These are phyloP conservation scores for Aspergillus heteromorphus DNA, from an alignment of 495 filamentous ascomycete genomes.

Conservation along the genomic window DNA sequence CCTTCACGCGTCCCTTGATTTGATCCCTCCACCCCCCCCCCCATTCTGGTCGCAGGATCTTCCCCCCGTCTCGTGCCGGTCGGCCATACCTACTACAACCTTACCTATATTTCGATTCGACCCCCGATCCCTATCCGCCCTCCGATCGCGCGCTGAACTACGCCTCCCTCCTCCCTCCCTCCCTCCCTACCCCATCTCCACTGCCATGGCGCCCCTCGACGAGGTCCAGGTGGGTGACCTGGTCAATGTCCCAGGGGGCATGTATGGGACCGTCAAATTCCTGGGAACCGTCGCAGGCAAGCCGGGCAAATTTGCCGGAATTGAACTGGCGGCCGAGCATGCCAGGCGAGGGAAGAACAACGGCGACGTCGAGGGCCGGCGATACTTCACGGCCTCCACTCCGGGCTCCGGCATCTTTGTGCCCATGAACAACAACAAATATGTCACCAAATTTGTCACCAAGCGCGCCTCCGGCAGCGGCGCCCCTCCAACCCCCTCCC, in stretches of 20 bases:
- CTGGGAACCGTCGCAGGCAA: conserved; percentile 83
- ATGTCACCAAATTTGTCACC: conserved; percentile 64
- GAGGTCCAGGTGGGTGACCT: conserved; percentile 77
- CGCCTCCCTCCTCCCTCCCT: too few species aligned
- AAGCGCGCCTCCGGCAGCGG: conserved; percentile 47
- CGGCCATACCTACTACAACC: too few species aligned
- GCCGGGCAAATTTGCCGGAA: conserved; percentile 88
- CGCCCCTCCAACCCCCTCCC: conserved; percentile 58
- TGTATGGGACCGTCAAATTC: conserved; percentile 87
- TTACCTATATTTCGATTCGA: not conserved
- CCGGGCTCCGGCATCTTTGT: conserved; percentile 90
- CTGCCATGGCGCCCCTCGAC: conserved; percentile 35
- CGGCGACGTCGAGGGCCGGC: conserved; percentile 83
- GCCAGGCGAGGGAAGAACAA: conserved; percentile 87
- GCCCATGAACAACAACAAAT: conserved; percentile 77
- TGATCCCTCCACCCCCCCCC: too few species aligned
- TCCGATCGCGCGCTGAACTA: conserved; percentile 1
- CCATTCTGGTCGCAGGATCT: not conserved
- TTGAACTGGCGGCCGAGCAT: conserved; percentile 80
- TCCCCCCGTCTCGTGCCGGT: not conserved
- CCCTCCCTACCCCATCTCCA: too few species aligned
- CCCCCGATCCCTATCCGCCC: not conserved
- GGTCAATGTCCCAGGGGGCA: conserved; percentile 92
- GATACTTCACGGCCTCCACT: conserved; percentile 75
- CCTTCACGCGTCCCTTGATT: not conserved